Evolutionary conservation across 2,329 filamentous ascomycete species (phyloP), one percentile per base, ranked within the genome.

Genomic region (Alternaria solani): DNA sequence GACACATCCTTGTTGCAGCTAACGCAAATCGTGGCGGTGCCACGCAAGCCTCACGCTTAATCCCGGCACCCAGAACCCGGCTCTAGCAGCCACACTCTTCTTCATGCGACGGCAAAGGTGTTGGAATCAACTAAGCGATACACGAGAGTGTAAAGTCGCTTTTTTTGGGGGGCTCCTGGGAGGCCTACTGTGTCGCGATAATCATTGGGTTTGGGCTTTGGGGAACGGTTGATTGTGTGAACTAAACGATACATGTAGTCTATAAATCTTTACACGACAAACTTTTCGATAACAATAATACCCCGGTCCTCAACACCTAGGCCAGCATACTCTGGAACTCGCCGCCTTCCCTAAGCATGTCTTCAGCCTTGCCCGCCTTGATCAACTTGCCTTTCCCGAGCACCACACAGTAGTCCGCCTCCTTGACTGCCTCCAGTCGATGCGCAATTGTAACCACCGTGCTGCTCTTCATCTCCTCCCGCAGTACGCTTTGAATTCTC

Each of bases 371-470:
- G 1, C 78, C 78, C 2, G 66, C 68, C 65, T 77, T 77, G 16
- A 81, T 60, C 6, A 87, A 74, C 61, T 75, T 80, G 0, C 85
- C 85, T 61, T 83, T 82, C 1, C 84, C 84, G 49, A 88, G 67
- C 34, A 86, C 83, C 44, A 87, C 76, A 59, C 82, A 86, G 59
- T 82, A 85, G 56, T 87, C 83, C 3, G 86, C 87, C 65, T 85
- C 83, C 67, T 81, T 82, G 4, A 90, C 87, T 44, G 88, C 88
- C 70, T 88, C 86, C 6, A 88, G 75, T 1, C 88, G 81, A 81
- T 90, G 88, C 20, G 88, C 88, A 75, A 90, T 88, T 1, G 86
- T 88, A 57, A 90, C 84, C 14, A 90, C 87, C 0, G 88, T 90
- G 62, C 84, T 86, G 59, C 82, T 81, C 49, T 75, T 79, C 81